These are phyloP conservation scores for Pseudevernia furfuracea DNA, from an alignment of 495 filamentous ascomycete species.

Conservation along the genomic window DNA sequence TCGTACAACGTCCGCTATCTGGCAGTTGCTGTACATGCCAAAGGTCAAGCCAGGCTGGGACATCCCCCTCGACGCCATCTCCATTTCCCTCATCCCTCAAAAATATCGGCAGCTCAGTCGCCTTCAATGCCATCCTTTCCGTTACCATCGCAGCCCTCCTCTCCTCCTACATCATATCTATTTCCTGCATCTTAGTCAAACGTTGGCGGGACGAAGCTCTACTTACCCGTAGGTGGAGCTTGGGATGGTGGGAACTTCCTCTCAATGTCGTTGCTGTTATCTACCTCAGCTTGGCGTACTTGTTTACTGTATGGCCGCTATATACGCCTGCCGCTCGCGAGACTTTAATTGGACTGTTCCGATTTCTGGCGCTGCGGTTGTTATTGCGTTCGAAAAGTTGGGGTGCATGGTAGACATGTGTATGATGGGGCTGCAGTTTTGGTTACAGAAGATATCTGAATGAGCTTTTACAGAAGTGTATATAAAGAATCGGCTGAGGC, in stretches of 20 bases:
- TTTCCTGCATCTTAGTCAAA: not conserved
- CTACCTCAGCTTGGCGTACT: not conserved
- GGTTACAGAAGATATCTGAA: not conserved
- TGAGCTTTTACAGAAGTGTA: not conserved
- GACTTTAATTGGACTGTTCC: not conserved
- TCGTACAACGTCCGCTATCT: too few species aligned
- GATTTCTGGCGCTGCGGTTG: not conserved
- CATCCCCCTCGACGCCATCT: constrained; percentile 47
- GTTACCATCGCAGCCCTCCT: constrained; percentile 25
- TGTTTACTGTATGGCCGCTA: not conserved
- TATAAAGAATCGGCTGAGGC: not conserved
- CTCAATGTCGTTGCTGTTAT: not conserved
- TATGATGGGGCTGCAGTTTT: not conserved
- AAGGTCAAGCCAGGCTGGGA: not conserved
- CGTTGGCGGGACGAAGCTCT: not conserved
- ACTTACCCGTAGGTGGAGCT: not conserved
- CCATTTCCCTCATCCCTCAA: constrained; percentile 50
- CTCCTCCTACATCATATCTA: not conserved
- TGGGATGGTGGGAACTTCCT: not conserved
- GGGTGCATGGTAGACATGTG: not conserved
- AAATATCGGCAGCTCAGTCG: constrained; percentile 46
- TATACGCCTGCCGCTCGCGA: not conserved
- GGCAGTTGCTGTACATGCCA: not conserved
- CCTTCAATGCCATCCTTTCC: constrained; percentile 32
- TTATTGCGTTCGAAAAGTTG: not conserved